phyloP scores from a whole-genome alignment of 2,329 filamentous ascomycete species.

The Trichoderma guizhouense region DNA sequence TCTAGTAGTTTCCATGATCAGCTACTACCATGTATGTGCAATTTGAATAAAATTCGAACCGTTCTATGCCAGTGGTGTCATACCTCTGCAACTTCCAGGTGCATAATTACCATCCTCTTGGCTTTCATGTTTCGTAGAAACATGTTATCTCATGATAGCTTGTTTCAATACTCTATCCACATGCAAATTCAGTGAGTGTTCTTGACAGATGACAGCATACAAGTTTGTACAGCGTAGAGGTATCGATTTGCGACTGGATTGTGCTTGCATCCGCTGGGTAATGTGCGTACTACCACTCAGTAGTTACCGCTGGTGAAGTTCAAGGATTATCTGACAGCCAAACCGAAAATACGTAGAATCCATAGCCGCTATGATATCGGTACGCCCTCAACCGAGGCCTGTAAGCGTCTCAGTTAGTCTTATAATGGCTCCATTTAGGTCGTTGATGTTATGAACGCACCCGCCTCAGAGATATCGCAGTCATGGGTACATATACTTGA shows the following conservation, averaged over 20 bases:
- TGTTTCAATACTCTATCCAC: neutral
- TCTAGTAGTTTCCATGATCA: neutral
- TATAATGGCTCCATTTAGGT: neutral
- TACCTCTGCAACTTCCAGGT: neutral
- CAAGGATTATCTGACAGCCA: neutral
- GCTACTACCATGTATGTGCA: neutral
- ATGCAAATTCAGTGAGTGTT: neutral
- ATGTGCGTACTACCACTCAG: neutral
- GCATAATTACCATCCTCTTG: neutral
- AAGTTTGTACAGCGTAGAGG: neutral
- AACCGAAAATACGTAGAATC: neutral
- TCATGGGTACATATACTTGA: neutral
- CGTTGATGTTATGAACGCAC: neutral
- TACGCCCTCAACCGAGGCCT: neutral
- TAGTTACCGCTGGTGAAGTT: neutral
- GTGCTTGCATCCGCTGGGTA: neutral
- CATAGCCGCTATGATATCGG: neutral
- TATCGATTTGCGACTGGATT: neutral
- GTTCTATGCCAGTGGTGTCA: neutral
- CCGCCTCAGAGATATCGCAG: neutral
- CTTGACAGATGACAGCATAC: neutral
- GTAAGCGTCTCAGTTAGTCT: neutral
- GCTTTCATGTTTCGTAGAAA: neutral
- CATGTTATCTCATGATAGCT: neutral
- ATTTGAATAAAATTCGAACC: neutral